phyloP scores from a whole-genome alignment of 2,329 filamentous ascomycete genomes.

The Alternaria incomplexa region DNA sequence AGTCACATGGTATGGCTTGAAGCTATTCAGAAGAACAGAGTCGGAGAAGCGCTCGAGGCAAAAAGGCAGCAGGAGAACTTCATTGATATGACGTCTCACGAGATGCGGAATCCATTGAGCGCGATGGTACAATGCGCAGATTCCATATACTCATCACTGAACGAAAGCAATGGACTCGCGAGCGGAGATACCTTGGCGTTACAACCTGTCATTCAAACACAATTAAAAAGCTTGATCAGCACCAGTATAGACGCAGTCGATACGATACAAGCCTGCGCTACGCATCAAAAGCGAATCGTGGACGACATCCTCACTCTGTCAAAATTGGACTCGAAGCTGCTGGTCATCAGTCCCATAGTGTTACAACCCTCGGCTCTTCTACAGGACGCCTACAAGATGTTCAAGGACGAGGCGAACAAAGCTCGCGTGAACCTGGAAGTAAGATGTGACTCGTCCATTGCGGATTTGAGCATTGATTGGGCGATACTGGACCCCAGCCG shows the following conservation, averaged over 20 bases:
- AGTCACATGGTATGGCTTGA: slow-evolving; percentile 43
- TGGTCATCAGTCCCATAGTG: slow-evolving; percentile 24
- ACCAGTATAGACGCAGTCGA: slow-evolving; percentile 24
- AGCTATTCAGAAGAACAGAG: slow-evolving; percentile 12
- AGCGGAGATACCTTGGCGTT: background rate
- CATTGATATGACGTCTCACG: slow-evolving; percentile 35
- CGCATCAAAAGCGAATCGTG: slow-evolving; percentile 39
- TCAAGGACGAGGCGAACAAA: slow-evolving; percentile 26
- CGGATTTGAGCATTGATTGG: slow-evolving; percentile 15
- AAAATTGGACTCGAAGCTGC: slow-evolving; percentile 29
- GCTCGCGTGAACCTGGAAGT: slow-evolving; percentile 15
- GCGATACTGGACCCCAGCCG: slow-evolving; percentile 21
- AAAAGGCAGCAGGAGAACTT: slow-evolving; percentile 34
- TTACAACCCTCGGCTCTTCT: slow-evolving; percentile 22
- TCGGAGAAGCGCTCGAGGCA: slow-evolving; percentile 18
- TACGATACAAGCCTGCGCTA: slow-evolving; percentile 36
- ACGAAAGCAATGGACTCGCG: slow-evolving; percentile 4
- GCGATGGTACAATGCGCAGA: slow-evolving; percentile 37
- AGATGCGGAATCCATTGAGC: slow-evolving; percentile 37
- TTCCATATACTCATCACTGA: slow-evolving; percentile 14
- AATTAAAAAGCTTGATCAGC: slow-evolving; percentile 7
- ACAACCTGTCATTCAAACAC: background rate
- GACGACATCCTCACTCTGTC: slow-evolving; percentile 30
- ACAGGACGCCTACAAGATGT: slow-evolving; percentile 29
- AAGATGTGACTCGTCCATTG: slow-evolving; percentile 14